Evolutionary conservation across 192 early-diverging fungal species (phyloP), one percentile per base, ranked within the genome.

Genomic region (Backusella luteola): DNA sequence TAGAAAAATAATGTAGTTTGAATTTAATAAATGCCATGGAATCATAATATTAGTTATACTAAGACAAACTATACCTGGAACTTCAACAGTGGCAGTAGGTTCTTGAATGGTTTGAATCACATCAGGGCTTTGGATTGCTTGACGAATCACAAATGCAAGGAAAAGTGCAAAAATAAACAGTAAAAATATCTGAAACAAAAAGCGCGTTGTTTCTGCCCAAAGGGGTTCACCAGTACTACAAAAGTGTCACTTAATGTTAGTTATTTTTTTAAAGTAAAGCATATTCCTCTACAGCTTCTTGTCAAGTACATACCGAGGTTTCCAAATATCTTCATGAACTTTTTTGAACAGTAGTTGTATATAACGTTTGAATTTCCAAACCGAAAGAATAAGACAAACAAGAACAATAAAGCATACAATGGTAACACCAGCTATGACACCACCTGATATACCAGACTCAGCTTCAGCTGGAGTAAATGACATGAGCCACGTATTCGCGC

Each of bases 261-360:
- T 19, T 12, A 11, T 79, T 73, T 39, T 74, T 75, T 6, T 73
- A 79, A 32, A n/a, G 2, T 17, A 34, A 34, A 23, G 26, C 39
- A 74, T 59, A 9, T 56, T 23, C 11, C 3, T 59, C 8, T 29
- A 14, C 29, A 11, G 3, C 1, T 63, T 2, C 29, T 12, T 63
- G 23, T 63, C 6, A 49, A 49, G 21, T 63, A 29, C 56, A 35
- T 76, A 76, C 75, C 75, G 76, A 59, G 80, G 80, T 49, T 74
- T 74, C 80, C 80, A 81, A 41, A 81, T 77, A 67, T 81, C 80
- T 38, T 26, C 4, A n/a, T 81, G 80, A 36, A 77, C 71, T 14
- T 73, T 56, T 34, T 17, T 77, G 39, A 77, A 72, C 4, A 81
- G n/a, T 66, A 68, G 77, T 15, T 67, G 35, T 39, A 81, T 66